Percentiles rank a stretch among this genome's conserved stretches.
Evolutionary conservation across 139 green algal species (phyloP).

Genomic region (Dunaliella sp.): DNA sequence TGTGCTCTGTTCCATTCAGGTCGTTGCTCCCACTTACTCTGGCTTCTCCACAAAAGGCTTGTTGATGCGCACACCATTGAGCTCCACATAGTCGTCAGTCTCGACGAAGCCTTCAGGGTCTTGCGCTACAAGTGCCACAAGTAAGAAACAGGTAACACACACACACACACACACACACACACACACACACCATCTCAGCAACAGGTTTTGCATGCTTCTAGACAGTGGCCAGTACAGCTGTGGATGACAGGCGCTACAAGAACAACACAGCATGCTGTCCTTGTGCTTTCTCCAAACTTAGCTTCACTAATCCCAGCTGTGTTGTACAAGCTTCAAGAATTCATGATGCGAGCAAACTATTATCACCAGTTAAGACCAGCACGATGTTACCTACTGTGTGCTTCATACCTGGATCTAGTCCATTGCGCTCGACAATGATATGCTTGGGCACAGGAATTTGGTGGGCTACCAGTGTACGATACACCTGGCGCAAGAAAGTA

Average conservation of each 20-base stretch:
- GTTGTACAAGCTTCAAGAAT: no score
- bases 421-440: constrained; percentile 85
- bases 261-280: no score
- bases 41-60: constrained; percentile 99
- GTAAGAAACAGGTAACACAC: not conserved
- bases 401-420: constrained; percentile 22
- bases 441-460: constrained; percentile 86
- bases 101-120: constrained; percentile 83
- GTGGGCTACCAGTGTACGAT: constrained; percentile 71
- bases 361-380: no score
- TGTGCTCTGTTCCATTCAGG: no score
- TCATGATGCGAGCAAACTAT: no score
- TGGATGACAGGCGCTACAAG: not conserved
- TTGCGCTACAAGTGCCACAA: constrained; percentile 13
- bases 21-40: constrained; percentile 60
- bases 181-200: no score
- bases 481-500: constrained; percentile 66
- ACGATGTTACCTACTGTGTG: no score
- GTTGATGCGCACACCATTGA: constrained; percentile 72
- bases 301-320: no score
- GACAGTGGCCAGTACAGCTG: no score
- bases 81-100: constrained; percentile 85
- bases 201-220: no score
- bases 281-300: no score
- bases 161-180: not conserved